Base-by-base conservation (phyloP, 441 rosid species). In the Jatropha multifida region DNA sequence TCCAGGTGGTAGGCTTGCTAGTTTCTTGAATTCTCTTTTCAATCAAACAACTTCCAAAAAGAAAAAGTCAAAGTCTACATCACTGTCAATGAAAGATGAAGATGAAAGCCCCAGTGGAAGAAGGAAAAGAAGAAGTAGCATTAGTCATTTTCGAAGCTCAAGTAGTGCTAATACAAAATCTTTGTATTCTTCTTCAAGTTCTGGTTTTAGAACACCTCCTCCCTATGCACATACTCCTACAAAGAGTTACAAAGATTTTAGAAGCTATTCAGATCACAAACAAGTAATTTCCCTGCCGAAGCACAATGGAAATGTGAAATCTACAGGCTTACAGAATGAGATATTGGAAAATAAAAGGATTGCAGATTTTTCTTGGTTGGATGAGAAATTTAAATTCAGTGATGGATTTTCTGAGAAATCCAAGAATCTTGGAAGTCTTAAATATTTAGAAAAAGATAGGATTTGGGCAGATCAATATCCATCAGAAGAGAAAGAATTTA, bases 1-100 rank as follows among this genome's bases (percentile, higher is more conserved):
- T 27, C 99, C 99, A 7, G 97, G 97, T 12, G 96, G 97, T 13
- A 86, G 82, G 74, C 87, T 94, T n/a, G 96, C 98, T 2, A 94
- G 91, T 81, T 94, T 94, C 86, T 82, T 94, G 87, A 94, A 92
- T 85, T 91, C 97, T 60, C 82, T 92, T 37, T 91, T 94, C 83
- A 87, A 78, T 74, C 97, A 94, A 85, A 82, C 94, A 26, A 51
- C 89, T 69, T 90, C 88, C 0, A 93, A 86, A 83, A 92, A 89
- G 85, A 90, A 84, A 87, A 92, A 90, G 80, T 69, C 94, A 13
- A 87, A 87, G 71, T 81, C 94, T 51, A 74, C 88, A 27, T 58
- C 87, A 1, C 85, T 80, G 72, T 85, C 87, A 3, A 77, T 78
- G 82, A 85, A 88, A 55, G 94, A 92, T 64, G 92, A 89, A 8